Evolutionary conservation across 2,329 filamentous ascomycete genomes (phyloP), one percentile per base, ranked within the genome.

Genomic region (Ceratocystis diversiconidia): DNA sequence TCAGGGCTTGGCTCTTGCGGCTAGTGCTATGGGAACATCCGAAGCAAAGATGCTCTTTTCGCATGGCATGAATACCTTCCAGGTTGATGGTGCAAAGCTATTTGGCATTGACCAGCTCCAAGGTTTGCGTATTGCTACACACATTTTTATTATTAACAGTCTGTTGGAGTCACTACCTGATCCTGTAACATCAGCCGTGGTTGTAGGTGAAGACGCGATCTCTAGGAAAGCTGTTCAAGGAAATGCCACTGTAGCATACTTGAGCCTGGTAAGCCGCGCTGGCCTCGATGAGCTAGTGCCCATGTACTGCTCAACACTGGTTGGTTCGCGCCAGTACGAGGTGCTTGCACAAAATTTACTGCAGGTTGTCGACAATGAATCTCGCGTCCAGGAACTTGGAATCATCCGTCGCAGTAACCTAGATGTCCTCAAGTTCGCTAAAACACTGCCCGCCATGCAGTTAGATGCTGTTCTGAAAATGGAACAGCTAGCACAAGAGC

Each of bases 281-380:
- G 84, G 85, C 43, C 83, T 94, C 65, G 84, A 88, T 67, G 86
- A 92, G 68, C 77, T 94, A 52, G 88, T 96, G 65, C 92, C 94
- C 0, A 78, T 95, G 0, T 99, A 99, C 74, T 92, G 89, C 68
- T 90, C 90, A 7, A 86, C 90, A 70, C 79, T 99, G 12, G 80
- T 83, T 8, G 76, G 79, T 5, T 78, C 83, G 12, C 81, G 87
- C 68, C 81, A 82, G 68, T 85, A 90, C 70, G 82, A 85, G 65
- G 86, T 87, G 17, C 80, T 99, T 61, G 89, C 87, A 66, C 82
- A 84, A 63, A 88, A 95, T 65, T 77, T 96, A 65, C 86, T 91
- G 62, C 83, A 89, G 59, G 81, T 96, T 65, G 80, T 82, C 32
- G 83, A 88, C 55, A 75, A 79, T 6, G 78, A 83, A 6, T 84